Base-by-base conservation (phyloP, 2,329 filamentous ascomycete species). In the Talaromyces sp. region DNA sequence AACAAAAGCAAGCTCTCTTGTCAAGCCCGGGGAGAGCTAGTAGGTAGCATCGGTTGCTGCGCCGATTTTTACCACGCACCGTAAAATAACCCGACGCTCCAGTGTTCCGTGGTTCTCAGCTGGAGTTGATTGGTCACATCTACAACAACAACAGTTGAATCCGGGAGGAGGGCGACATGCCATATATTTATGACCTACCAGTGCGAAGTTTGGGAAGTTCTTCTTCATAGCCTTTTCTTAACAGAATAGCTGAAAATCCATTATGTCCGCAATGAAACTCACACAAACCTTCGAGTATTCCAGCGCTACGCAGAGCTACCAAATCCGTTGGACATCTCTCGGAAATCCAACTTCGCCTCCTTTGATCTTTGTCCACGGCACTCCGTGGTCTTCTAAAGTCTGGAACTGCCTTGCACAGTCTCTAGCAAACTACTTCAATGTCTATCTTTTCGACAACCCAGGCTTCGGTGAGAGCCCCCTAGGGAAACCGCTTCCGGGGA, bases 401-500 rank as follows among this genome's bases (percentile, higher is more conserved):
- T 80, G 75, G 73, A 42, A 53, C 0, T 62, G 66, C 1, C 68
- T 73, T 16, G 74, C 73, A 1, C 54, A 65, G 27, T 61, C 73
- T 2, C 60, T 80, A 1, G 62, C 70, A 4, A 57, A 60, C 2
- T 64, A 67, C 14, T 75, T 72, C 47, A 65, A 65, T 10, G 69
- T 79, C 44, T 74, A 79, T 52, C 62, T 80, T 11, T 79, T 75
- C 51, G 77, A 80, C 51, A 71, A 76, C 11, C 74, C 76, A 3
- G 77, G 77, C 0, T 80, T 77, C 48, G 76, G 77, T 10, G 52
- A 65, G 3, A 75, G 71, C 0, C 71, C 75, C 0, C 49, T 64
- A 1, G 66, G 65, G 6, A 11, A 41, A 8, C 63, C 64, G 3
- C 43, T 61, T 2, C 51, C 47, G 3, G 47, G 16, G 0, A 42